Conservation (phyloP, 2,329 filamentous ascomycete genomes). For the Colletotrichum sp. region DNA sequence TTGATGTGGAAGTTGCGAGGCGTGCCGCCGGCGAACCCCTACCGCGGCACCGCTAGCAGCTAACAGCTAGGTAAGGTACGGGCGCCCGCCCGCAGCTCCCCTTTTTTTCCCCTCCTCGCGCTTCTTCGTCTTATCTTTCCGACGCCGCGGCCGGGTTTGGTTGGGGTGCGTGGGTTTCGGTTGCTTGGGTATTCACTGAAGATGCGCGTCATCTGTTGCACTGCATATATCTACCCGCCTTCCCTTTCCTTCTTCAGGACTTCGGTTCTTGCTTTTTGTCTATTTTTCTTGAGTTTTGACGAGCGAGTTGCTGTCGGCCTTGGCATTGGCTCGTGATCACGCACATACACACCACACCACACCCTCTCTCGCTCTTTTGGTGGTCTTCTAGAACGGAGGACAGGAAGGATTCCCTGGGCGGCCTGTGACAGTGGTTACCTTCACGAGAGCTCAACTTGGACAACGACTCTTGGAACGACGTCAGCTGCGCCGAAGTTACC, state of each 20-base stretch:
- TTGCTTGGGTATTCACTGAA: background rate
- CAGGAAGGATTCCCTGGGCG: background rate
- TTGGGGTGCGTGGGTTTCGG: background rate
- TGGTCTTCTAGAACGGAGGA: background rate
- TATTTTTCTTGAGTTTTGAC: background rate
- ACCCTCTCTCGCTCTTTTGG: background rate
- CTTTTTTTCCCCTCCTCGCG: background rate
- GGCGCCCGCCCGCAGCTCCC: background rate
- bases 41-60: background rate
- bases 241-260: background rate
- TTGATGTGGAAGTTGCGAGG: background rate
- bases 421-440: background rate
- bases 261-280: background rate
- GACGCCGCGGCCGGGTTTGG: background rate
- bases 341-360: background rate
- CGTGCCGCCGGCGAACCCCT: background rate
- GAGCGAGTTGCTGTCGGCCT: background rate
- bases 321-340: background rate
- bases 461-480: background rate
- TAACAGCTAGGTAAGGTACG: background rate
- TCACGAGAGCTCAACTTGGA: background rate
- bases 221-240: conserved; percentile 3
- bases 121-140: background rate
- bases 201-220: conserved; percentile 8
- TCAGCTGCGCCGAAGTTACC: background rate